Evolutionary conservation across 2,329 filamentous ascomycete species (phyloP).

Genomic region (Sarocladium brachiariae): DNA sequence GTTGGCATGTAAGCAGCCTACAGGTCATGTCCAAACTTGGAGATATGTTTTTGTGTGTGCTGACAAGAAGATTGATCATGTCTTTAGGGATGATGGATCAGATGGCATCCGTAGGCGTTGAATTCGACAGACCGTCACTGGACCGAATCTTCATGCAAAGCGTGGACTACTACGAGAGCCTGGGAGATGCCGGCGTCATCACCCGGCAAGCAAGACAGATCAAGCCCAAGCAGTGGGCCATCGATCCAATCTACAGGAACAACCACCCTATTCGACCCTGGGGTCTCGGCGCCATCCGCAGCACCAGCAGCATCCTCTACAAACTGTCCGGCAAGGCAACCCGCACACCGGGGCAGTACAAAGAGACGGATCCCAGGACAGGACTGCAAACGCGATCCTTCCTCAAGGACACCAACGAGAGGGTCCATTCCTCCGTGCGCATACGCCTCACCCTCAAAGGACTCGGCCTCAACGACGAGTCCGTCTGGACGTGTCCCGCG

Average conservation of each 20-base stretch:
- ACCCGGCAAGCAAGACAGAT: constrained; percentile 12
- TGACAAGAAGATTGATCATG: not conserved
- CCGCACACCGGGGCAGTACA: constrained; percentile 42
- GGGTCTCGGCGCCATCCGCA: constrained; percentile 39
- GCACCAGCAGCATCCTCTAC: constrained; percentile 33
- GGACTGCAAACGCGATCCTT: constrained; percentile 29
- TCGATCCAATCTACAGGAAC: constrained; percentile 37
- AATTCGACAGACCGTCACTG: constrained; percentile 37
- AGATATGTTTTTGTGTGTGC: not conserved
- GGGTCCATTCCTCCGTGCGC: constrained; percentile 47
- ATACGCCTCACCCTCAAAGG: constrained; percentile 45
- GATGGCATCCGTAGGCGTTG: constrained; percentile 41
- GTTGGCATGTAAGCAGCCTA: constrained; percentile 29
- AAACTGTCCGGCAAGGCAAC: constrained; percentile 34
- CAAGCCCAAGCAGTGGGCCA: constrained; percentile 33
- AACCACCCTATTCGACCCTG: constrained; percentile 42
- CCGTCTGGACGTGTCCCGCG: constrained; percentile 39
- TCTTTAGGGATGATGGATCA: constrained; percentile 53
- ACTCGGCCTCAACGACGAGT: constrained; percentile 40
- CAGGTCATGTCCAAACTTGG: not conserved
- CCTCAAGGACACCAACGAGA: constrained; percentile 47
- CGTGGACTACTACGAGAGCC: constrained; percentile 24
- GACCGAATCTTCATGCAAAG: constrained; percentile 32
- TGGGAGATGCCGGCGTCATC: constrained; percentile 8
- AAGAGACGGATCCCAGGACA: constrained; percentile 33